phyloP scores from a whole-genome alignment of 805 yeast genomes.

The Suhomyces sp. region DNA sequence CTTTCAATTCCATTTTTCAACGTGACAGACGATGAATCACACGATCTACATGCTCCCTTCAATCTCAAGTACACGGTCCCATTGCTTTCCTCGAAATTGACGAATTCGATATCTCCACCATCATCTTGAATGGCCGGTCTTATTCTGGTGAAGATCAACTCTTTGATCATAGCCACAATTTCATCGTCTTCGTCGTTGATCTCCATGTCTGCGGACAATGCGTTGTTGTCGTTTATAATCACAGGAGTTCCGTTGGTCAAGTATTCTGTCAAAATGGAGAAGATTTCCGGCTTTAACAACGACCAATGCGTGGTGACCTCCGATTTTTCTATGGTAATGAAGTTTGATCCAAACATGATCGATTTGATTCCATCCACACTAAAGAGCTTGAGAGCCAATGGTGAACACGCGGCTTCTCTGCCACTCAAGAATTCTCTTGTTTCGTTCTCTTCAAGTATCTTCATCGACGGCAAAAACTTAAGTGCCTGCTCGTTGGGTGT shows the following conservation, averaged over 20 bases:
- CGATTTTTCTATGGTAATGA: conserved; percentile 75
- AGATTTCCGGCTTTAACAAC: conserved; percentile 64
- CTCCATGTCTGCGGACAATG: conserved; percentile 32
- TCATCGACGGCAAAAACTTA: conserved; percentile 76
- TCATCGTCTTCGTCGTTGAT: conserved; percentile 65
- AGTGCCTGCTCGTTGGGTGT: conserved; percentile 88
- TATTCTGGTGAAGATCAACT: conserved; percentile 65
- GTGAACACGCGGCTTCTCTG: conserved; percentile 72
- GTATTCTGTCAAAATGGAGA: conserved; percentile 55
- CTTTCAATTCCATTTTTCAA: conserved; percentile 68
- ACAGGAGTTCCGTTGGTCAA: conserved; percentile 58
- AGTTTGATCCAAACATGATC: conserved; percentile 79
- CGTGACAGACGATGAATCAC: conserved; percentile 65
- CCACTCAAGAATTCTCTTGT: conserved; percentile 75
- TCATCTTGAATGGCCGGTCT: conserved; percentile 76
- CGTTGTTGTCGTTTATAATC: conserved; percentile 32
- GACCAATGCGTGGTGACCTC: conserved; percentile 54
- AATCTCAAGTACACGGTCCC: conserved; percentile 61
- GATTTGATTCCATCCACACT: conserved; percentile 73
- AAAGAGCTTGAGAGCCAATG: conserved; percentile 73
- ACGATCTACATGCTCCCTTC: conserved; percentile 72
- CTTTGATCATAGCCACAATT: conserved; percentile 64
- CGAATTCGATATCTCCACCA: conserved; percentile 73
- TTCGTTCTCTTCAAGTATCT: conserved; percentile 54
- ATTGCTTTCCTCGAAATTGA: conserved; percentile 49